Conservation (phyloP, 148 eudicot genomes). For the Rhododendron griersonianum region DNA sequence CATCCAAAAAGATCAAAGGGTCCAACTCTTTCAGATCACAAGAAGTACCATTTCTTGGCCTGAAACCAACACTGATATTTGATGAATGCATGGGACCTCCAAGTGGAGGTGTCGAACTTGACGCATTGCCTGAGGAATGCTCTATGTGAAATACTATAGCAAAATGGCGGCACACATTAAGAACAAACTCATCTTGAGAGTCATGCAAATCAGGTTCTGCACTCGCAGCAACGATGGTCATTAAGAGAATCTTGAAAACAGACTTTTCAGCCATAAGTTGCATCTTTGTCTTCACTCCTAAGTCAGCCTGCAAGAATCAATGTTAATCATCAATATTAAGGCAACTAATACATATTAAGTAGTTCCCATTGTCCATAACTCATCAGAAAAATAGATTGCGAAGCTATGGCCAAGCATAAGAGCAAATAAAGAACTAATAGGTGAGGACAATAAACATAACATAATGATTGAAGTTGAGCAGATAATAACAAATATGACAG, state of each 20-base stretch:
- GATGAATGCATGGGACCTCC: conserved; percentile 53
- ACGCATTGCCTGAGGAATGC: conserved; percentile 34
- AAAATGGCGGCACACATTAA: conserved; percentile 84
- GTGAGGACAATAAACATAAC: not conserved
- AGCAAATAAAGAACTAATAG: not conserved
- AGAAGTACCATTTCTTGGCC: conserved; percentile 43
- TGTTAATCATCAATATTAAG: not conserved
- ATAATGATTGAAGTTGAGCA: not conserved
- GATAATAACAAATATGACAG: not conserved
- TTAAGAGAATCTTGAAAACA: conserved; percentile 85
- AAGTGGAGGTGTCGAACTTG: conserved; percentile 38
- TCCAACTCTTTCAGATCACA: conserved; percentile 87
- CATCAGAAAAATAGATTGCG: not conserved
- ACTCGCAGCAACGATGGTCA: conserved; percentile 86
- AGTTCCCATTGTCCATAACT: not conserved
- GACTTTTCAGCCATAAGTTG: conserved; percentile 98
- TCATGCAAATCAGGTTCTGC: conserved; percentile 76
- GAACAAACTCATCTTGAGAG: conserved; percentile 69
- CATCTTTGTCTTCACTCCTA: conserved; percentile 96
- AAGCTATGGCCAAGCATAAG: not conserved
- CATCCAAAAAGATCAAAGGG: conserved; percentile 90
- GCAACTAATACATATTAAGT: not conserved
- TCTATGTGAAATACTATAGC: conserved; percentile 83
- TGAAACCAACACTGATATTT: conserved; percentile 34
- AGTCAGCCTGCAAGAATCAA: conserved; percentile 63